phyloP scores from a whole-genome alignment of 495 filamentous ascomycete species.

The Apiosordaria backusii region DNA sequence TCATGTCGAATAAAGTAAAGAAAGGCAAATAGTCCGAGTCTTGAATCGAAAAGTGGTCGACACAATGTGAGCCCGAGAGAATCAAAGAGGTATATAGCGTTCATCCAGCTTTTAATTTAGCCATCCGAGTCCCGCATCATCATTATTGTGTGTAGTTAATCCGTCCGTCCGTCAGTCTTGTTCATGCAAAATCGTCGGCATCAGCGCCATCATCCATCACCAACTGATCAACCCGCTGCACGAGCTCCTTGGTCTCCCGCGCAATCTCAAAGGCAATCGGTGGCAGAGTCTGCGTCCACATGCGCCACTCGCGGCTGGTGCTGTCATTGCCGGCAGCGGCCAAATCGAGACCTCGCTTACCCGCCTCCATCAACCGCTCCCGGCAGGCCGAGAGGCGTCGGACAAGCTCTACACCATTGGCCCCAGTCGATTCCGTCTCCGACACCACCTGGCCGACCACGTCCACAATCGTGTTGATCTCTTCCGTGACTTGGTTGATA shows the following conservation, averaged over 20 bases:
- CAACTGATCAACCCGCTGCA: conserved; percentile 42
- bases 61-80: neutral
- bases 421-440: conserved; percentile 56
- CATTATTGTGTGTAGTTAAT: neutral
- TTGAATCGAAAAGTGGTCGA: conserved; percentile 5
- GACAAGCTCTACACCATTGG: conserved; percentile 60
- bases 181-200: conserved; percentile 44
- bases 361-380: conserved; percentile 62
- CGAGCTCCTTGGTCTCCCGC: conserved; percentile 74
- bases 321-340: conserved; percentile 44
- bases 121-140: neutral
- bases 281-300: conserved; percentile 67
- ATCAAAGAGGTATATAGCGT: conserved; percentile 1
- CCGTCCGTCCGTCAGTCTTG: neutral
- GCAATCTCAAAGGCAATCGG: conserved; percentile 87
- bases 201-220: conserved; percentile 38
- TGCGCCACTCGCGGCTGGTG: conserved; percentile 52
- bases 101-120: neutral
- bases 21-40: neutral
- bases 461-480: conserved; percentile 66
- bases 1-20: conserved; percentile 4
- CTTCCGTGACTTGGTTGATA: conserved; percentile 61
- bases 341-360: conserved; percentile 58
- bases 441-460: conserved; percentile 67
- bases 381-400: conserved; percentile 61